Percentiles rank a stretch among this genome's conserved stretches.
phyloP scores from a whole-genome alignment of 805 yeast species.

The Cyberlindnera maclurae region DNA sequence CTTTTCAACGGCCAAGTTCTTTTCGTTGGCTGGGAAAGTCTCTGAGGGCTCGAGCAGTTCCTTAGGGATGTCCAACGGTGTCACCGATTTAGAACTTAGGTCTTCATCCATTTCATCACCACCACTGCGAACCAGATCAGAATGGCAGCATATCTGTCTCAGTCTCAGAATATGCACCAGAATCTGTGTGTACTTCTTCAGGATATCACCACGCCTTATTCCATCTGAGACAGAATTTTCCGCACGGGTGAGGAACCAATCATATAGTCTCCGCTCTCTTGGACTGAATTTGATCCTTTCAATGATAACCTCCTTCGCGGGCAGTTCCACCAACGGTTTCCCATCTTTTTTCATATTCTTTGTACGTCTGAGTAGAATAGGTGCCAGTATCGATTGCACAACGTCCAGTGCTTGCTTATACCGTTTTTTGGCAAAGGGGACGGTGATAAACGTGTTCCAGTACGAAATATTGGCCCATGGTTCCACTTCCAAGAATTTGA shows the following conservation, averaged over 20 bases:
- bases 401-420: slow-evolving; percentile 70
- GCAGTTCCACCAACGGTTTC: slow-evolving; percentile 63
- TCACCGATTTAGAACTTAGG: slow-evolving; percentile 17
- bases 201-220: slow-evolving; percentile 55
- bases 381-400: slow-evolving; percentile 80
- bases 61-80: slow-evolving; percentile 13
- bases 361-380: slow-evolving; percentile 76
- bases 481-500: slow-evolving; percentile 67
- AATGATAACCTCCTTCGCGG: slow-evolving; percentile 64
- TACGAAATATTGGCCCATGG: slow-evolving; percentile 85
- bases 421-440: slow-evolving; percentile 73
- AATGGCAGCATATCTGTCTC: slow-evolving; percentile 86
- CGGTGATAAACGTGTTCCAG: slow-evolving; percentile 82
- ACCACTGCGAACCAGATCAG: slow-evolving; percentile 49
- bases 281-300: slow-evolving; percentile 62
- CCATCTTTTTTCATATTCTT: slow-evolving; percentile 83
- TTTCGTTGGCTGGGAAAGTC: slow-evolving; percentile 9
- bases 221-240: slow-evolving; percentile 54
- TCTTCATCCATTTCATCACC: slow-evolving; percentile 49
- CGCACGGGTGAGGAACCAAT: slow-evolving; percentile 62
- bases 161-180: slow-evolving; percentile 76
- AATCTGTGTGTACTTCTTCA: slow-evolving; percentile 69
- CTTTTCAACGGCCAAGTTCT: slow-evolving; percentile 12
- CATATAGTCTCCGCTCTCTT: slow-evolving; percentile 58
- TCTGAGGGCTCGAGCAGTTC: slow-evolving; percentile 9